phyloP scores from a whole-genome alignment of 176 grass and related monocot species.

The Oryza rufipogon region DNA sequence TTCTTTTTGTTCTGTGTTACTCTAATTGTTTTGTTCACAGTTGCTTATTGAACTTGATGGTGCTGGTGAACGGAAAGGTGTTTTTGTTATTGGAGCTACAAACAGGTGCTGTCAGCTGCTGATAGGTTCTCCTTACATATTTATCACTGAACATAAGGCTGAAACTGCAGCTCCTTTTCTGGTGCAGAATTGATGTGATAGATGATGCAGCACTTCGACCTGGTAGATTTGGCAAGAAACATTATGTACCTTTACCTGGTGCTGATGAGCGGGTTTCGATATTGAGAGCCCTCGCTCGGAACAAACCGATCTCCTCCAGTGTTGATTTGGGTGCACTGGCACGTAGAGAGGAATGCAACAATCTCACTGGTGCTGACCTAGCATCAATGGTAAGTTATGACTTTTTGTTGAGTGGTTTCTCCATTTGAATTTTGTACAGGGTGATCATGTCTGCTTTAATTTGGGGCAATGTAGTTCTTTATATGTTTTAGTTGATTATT shows the following conservation, averaged over 20 bases:
- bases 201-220: conserved; percentile 82
- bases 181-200: conserved; percentile 78
- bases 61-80: conserved; percentile 71
- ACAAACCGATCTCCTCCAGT: conserved; percentile 57
- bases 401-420: background rate
- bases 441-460: background rate
- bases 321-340: conserved; percentile 68
- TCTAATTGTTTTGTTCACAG: conserved; percentile 45
- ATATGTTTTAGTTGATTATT: background rate
- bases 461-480: background rate
- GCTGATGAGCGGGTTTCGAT: conserved; percentile 65
- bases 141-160: background rate
- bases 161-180: background rate
- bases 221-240: conserved; percentile 80
- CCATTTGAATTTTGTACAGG: conserved; percentile 6
- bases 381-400: conserved; percentile 66
- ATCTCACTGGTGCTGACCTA: conserved; percentile 77
- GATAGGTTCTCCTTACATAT: background rate
- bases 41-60: conserved; percentile 92
- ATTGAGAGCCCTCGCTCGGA: conserved; percentile 70
- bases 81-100: conserved; percentile 93
- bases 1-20: background rate
- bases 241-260: conserved; percentile 81
- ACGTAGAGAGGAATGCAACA: conserved; percentile 53
- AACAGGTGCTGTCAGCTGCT: conserved; percentile 64